A percentile compares a stretch with the other conserved stretches of the same genome.
phyloP scores from a whole-genome alignment of 345 rosid genomes.

The Eucalyptus curtisii region DNA sequence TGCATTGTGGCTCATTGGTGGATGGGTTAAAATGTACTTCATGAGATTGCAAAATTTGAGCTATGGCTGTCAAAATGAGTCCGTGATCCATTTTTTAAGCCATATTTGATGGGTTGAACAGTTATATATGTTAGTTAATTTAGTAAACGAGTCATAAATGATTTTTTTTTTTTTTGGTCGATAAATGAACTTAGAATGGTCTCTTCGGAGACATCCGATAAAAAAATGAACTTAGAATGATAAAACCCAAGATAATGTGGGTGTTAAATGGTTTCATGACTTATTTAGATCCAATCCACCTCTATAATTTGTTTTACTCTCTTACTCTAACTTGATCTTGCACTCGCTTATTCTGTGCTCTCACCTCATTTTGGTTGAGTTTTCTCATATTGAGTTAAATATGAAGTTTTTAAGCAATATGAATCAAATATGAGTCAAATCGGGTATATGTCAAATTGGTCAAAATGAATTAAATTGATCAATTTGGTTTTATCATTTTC shows the following conservation, averaged over 20 bases:
- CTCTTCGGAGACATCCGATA: no score
- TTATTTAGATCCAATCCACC: no score
- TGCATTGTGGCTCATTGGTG: neutral
- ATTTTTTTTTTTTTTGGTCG: rapidly evolving
- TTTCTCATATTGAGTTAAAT: neutral
- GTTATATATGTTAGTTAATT: neutral
- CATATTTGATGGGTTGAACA: neutral
- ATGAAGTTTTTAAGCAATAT: no score
- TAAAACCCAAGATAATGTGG: neutral
- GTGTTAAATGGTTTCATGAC: neutral
- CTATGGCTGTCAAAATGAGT: neutral
- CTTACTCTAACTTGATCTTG: no score
- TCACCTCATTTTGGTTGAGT: neutral
- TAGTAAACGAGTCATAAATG: neutral
- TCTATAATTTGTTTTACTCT: neutral
- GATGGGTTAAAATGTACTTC: neutral
- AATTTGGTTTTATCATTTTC: no score
- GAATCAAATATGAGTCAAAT: neutral
- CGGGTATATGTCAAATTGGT: neutral
- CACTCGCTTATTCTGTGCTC: neutral
- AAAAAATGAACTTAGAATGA: neutral
- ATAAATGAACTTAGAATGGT: neutral
- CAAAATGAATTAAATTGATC: no score
- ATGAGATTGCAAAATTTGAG: neutral
- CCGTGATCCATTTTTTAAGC: no score